phyloP scores from a whole-genome alignment of 2,329 filamentous ascomycete genomes.

The Monosporascus sp. region DNA sequence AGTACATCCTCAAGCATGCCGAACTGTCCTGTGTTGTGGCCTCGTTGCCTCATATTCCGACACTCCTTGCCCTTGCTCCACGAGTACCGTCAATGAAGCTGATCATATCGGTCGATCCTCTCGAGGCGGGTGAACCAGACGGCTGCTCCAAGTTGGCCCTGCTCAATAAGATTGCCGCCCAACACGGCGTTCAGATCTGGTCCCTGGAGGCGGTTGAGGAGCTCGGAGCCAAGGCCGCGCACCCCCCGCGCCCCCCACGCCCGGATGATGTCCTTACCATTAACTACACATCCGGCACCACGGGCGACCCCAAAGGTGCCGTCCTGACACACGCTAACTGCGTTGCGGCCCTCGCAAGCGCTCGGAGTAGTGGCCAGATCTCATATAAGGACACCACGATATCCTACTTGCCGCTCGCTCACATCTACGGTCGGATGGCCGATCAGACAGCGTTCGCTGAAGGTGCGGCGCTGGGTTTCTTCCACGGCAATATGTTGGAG shows the following conservation, averaged over 20 bases:
- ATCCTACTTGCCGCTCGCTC: slow-evolving; percentile 89
- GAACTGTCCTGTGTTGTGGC: slow-evolving; percentile 69
- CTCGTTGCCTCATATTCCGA: slow-evolving; percentile 74
- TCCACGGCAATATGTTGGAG: slow-evolving; percentile 83
- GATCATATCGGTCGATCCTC: slow-evolving; percentile 79
- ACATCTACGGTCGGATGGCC: slow-evolving; percentile 84
- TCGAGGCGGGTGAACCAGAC: slow-evolving; percentile 71
- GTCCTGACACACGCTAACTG: slow-evolving; percentile 78
- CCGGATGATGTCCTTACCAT: slow-evolving; percentile 79
- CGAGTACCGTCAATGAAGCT: slow-evolving; percentile 76
- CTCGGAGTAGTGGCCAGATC: slow-evolving; percentile 50
- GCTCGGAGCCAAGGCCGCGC: slow-evolving; percentile 65
- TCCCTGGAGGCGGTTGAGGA: slow-evolving; percentile 77
- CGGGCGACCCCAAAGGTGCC: slow-evolving; percentile 77
- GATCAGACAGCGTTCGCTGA: slow-evolving; percentile 71
- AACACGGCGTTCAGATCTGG: slow-evolving; percentile 72
- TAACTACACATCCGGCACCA: slow-evolving; percentile 87
- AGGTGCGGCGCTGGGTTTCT: slow-evolving; percentile 79
- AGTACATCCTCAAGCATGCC: slow-evolving; percentile 94
- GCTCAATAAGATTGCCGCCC: slow-evolving; percentile 67
- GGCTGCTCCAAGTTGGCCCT: slow-evolving; percentile 76
- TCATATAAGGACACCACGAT: slow-evolving; percentile 56
- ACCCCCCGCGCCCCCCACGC: slow-evolving; percentile 64
- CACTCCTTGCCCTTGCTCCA: slow-evolving; percentile 73
- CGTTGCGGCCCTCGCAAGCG: slow-evolving; percentile 63